Evolutionary conservation across 352 stramenopile species (phyloP), one percentile per base, ranked within the genome.

Genomic region (Pythium chondricola): DNA sequence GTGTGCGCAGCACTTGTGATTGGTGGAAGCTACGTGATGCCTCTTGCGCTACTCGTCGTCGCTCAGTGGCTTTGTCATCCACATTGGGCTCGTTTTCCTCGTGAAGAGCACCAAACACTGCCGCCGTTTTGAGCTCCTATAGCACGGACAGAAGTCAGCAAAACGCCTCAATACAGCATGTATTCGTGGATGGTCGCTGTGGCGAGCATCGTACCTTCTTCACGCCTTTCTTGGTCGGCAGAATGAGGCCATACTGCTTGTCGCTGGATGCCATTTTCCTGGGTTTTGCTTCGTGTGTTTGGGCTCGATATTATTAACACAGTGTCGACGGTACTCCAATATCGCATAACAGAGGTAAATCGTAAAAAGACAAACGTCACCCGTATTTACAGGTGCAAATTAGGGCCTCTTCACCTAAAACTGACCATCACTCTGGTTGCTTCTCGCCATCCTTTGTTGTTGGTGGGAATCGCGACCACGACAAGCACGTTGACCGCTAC

Each of bases 11-110:
- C 17, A 85, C 71, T 27, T 83, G 63, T 8, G 47, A 64, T 42
- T 71, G 51, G 31, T 81, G 70, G 14, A 83, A 50, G 48, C 71
- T 85, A 24, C 73, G 72, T 25, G 65, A 62, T 3, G 74, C 74
- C 45, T 87, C 72, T 7, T 58, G 48, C 6, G 52, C 71, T 8
- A 85, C 71, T 25, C 59, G 57, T 31, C 66, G 61, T 10, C 53
- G 40, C 36, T 44, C 32, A 10, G 37, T 52, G 2, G 61, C 60
- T 22, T 62, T 47, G 8, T 46, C 36, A 13, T 27, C 10, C 1
- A 43, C 11, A 7, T 25, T 11, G 4, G 10, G 5, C 11, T 45
- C 30, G 1, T 56, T 3, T 17, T 52, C 37, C 3, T 21, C 18
- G 10, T 52, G 32, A 7, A 6, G 14, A 2, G 22, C 20, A 3